A percentile compares a stretch with the other conserved stretches of the same genome.
Conservation (phyloP, 1,284 basidiomycete genomes). For the Ustilago curta region DNA sequence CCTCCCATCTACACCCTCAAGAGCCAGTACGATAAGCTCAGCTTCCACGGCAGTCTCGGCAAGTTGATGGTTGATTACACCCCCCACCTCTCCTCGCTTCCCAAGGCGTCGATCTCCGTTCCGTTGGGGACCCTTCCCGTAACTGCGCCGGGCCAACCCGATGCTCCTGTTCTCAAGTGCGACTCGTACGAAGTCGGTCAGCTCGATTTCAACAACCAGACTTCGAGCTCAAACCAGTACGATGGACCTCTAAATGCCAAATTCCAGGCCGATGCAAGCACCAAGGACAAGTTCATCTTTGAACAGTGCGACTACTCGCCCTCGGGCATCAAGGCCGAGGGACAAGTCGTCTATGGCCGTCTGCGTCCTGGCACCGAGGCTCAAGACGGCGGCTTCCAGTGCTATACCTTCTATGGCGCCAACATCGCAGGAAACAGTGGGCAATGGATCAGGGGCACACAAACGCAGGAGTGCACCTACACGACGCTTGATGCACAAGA, state of each 20-base stretch:
- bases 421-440: background rate
- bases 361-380: conserved; percentile 22
- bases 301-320: conserved; percentile 36
- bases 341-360: conserved; percentile 23
- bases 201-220: conserved; percentile 28
- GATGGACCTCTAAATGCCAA: conserved; percentile 21
- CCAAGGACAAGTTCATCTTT: conserved; percentile 26
- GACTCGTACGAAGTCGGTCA: conserved; percentile 1
- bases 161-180: conserved; percentile 15
- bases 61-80: conserved; percentile 27
- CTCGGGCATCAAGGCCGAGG: conserved; percentile 10
- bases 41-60: conserved; percentile 13
- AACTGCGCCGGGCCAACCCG: conserved; percentile 1
- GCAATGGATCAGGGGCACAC: no score
- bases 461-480: conserved; percentile 12
- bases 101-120: background rate
- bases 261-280: conserved; percentile 17
- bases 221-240: conserved; percentile 21
- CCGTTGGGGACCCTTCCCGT: background rate
- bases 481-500: background rate
- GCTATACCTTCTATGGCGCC: conserved; percentile 7
- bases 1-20: conserved; percentile 15
- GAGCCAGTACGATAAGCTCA: conserved; percentile 2
- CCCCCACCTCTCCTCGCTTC: conserved; percentile 16
- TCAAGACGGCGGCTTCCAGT: conserved; percentile 12